Conservation (phyloP, 768 basidiomycete species). For the Lactarius indigo region DNA sequence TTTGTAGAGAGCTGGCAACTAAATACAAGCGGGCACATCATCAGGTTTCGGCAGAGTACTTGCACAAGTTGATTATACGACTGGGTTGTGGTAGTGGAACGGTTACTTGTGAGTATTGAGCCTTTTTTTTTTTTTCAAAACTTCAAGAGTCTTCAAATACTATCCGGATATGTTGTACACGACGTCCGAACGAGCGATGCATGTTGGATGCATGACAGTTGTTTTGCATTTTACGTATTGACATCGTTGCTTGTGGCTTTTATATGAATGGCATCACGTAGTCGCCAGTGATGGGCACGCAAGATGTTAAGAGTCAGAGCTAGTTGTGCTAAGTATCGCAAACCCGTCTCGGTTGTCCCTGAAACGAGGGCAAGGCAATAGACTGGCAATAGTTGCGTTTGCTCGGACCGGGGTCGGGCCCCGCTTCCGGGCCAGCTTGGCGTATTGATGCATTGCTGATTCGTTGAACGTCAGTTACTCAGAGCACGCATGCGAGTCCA, state of each 20-base stretch:
- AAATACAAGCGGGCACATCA: slow-evolving; percentile 1
- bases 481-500: slow-evolving; percentile 3
- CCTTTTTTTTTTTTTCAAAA: not conserved
- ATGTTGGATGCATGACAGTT: not conserved
- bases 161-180: not conserved
- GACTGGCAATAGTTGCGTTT: no score
- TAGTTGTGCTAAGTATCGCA: no score
- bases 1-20: slow-evolving; percentile 7
- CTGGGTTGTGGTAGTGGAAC: not conserved
- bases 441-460: not conserved
- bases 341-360: no score
- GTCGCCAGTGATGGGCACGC: not conserved
- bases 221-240: not conserved
- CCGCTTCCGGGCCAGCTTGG: not conserved
- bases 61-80: not conserved
- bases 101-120: not conserved
- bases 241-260: not conserved
- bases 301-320: not conserved
- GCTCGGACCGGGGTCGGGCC: not conserved
- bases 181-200: not conserved
- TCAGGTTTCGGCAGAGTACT: not conserved
- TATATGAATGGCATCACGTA: not conserved
- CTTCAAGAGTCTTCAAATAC: not conserved
- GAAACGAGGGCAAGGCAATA: no score
- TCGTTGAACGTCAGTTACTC: not conserved